Base-by-base conservation (phyloP, 257 asterid genomes). In the Sherardia arvensis region DNA sequence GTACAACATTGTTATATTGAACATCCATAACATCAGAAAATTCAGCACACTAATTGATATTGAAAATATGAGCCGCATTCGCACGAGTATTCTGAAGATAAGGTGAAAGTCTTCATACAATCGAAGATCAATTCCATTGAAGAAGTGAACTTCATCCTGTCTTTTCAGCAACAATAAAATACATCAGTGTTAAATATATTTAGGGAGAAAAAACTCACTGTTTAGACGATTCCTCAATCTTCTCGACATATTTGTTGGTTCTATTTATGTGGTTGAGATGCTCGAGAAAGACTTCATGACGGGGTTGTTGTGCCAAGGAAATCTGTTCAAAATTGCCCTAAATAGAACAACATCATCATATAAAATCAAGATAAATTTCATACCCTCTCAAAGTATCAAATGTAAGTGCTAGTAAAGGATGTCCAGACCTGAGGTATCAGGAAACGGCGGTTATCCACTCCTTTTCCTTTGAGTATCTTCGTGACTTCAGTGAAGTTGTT, bases 261-360 rank as follows among this genome's bases (percentile, higher is more conserved):
- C 99, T 96, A 70, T 90, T 90, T 64, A 93, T 93, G 77, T 93
- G 97, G 83, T 93, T 96, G 15, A 93, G 90, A 79, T 93, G 90
- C 83, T 93, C 99, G 8, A 90, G 96, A 80, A 93, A 93, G 49
- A 97, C 97, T 77, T 93, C 99, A 75, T 93, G 97, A 62, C 90
- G 99, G 59, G 99, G 88, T 23, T 97, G 97, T 71, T 90, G 97
- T 73, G 92, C 95, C 65, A 93, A 79, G 26, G 99, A 93, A 70
- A 93, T 93, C 76, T 93, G 99, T 74, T 93, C 99, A 47, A 93
- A 97, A 81, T 93, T 97, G 23, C 99, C 99, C 99, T 93, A 79
- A 65, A 63, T 66, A 80, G 74, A 81, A 14, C 29, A 43, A 53
- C 7, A n/a, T 26, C 27, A n/a, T n/a, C 28, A 25, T 20, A 38